These are phyloP conservation scores for Haplosporangium sp. DNA, from an alignment of 371 early-diverging fungal genomes.

Conservation along the genomic window DNA sequence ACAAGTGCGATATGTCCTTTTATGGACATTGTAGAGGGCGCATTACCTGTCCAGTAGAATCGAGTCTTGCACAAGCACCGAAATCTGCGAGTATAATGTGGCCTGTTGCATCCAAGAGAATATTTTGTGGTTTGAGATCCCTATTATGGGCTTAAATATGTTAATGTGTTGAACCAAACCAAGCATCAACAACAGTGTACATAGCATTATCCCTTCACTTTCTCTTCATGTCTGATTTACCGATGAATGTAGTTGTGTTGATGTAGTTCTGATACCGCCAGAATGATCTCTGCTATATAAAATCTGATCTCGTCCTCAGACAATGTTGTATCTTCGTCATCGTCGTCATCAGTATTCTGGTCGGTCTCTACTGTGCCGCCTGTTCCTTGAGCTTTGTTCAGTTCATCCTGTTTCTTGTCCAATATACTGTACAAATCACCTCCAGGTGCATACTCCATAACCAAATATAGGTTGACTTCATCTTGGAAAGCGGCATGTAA, in stretches of 20 bases:
- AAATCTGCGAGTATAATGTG: constrained; percentile 94
- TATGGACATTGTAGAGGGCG: neutral
- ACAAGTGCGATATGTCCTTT: neutral
- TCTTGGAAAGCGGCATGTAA: constrained; percentile 96
- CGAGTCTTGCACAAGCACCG: constrained; percentile 72
- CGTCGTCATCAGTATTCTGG: constrained; percentile 16
- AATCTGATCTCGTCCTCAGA: constrained; percentile 92
- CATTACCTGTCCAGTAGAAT: constrained; percentile 47
- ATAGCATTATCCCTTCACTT: neutral
- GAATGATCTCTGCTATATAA: constrained; percentile 95
- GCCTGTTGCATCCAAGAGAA: constrained; percentile 78
- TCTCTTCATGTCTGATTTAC: constrained; percentile 14
- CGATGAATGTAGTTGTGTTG: constrained; percentile 95
- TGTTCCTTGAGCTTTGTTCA: constrained; percentile 28
- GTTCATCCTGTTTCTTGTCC: constrained; percentile 77
- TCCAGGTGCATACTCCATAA: constrained; percentile 98
- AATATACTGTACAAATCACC: constrained; percentile 96
- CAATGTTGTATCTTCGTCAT: constrained; percentile 68
- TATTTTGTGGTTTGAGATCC: constrained; percentile 88
- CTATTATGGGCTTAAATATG: constrained; percentile 10
- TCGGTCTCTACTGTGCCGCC: neutral
- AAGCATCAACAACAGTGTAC: too few species aligned
- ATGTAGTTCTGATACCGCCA: constrained; percentile 95
- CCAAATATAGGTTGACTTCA: constrained; percentile 86
- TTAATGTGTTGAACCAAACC: too few species aligned